Evolutionary conservation across 768 basidiomycete species (phyloP).

Genomic region (Hypsizygus marmoreus): DNA sequence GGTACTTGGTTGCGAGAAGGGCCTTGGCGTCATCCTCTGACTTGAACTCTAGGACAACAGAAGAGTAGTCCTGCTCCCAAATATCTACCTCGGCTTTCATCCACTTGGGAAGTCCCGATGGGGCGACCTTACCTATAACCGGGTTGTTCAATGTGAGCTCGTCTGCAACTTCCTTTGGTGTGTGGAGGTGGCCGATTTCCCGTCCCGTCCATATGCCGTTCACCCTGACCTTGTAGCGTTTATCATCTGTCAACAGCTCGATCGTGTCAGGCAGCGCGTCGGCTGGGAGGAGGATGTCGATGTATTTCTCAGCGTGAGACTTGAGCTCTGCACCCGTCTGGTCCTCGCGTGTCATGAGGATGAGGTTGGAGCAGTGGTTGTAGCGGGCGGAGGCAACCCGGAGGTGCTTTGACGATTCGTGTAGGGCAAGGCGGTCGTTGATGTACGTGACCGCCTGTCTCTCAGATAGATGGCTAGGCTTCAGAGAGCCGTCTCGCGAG

Average conservation of each 20-base stretch:
- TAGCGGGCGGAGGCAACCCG: neutral
- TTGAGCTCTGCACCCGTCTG: constrained; percentile 14
- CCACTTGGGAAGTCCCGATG: constrained; percentile 1
- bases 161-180: neutral
- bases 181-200: neutral
- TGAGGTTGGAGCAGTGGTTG: neutral
- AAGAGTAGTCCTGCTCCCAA: neutral
- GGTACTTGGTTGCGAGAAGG: neutral
- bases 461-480: too few relatives aligned
- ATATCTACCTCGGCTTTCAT: neutral
- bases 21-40: neutral
- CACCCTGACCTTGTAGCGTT: constrained; percentile 21
- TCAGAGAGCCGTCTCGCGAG: neutral
- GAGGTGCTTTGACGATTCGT: neutral
- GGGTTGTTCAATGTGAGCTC: neutral
- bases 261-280: constrained; percentile 5
- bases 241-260: constrained; percentile 17
- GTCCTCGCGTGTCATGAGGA: neutral
- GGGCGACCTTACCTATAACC: constrained; percentile 4
- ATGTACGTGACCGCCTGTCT: too few relatives aligned
- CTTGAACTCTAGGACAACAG: constrained; percentile 1
- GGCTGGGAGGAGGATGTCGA: constrained; percentile 2
- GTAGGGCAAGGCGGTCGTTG: neutral
- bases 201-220: constrained; percentile 7
- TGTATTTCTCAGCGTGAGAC: constrained; percentile 5